phyloP scores from a whole-genome alignment of 106 monocot species.

The Phalaenopsis equestris region DNA sequence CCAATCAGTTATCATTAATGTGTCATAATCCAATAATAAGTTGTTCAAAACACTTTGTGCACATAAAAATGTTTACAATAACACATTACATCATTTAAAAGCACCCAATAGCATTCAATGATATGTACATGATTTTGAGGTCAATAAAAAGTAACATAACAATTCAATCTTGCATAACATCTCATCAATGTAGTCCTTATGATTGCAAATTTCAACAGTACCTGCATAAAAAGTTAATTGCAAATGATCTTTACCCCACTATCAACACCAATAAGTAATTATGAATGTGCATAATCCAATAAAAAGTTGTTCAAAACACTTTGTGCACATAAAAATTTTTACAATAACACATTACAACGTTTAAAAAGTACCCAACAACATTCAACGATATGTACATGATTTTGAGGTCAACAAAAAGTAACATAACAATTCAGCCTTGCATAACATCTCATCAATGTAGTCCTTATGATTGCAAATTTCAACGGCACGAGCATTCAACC shows the following conservation, averaged over 20 bases:
- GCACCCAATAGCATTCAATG: background rate
- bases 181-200: too few species aligned
- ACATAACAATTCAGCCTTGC: background rate
- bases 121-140: background rate
- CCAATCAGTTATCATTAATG: background rate
- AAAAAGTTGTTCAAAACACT: background rate
- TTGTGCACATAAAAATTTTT: background rate
- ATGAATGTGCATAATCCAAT: background rate
- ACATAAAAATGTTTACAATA: background rate
- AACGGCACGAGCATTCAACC: too few species aligned
- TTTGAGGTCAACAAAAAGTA: background rate
- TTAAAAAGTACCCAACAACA: too few species aligned
- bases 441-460: too few species aligned
- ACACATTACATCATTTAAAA: background rate
- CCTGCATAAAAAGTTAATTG: too few species aligned
- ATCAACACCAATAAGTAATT: too few species aligned
- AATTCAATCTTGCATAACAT: background rate
- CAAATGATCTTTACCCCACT: too few species aligned
- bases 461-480: too few species aligned
- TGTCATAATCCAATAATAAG: background rate
- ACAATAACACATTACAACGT: background rate
- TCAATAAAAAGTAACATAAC: background rate
- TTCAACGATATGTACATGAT: background rate
- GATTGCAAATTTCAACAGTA: too few species aligned
- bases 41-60: background rate